Percentiles rank a stretch among this genome's conserved stretches.
Evolutionary conservation across 1,139 yeast genomes (phyloP).

Genomic region (Yamadazyma dendronema): DNA sequence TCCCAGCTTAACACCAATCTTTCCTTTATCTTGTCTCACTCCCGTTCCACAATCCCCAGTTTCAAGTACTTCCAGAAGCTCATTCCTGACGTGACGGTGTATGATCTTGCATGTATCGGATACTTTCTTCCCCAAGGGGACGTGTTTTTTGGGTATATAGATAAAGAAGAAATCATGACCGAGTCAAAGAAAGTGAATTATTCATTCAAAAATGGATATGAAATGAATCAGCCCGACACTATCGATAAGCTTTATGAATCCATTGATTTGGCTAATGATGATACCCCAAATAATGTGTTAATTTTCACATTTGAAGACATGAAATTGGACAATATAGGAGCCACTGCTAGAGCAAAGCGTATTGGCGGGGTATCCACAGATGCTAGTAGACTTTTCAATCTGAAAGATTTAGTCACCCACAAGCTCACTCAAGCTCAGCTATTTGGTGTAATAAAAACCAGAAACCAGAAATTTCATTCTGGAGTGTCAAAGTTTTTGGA

Average conservation of each 20-base stretch:
- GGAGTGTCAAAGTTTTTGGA: slow-evolving; percentile 42
- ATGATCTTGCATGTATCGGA: slow-evolving; percentile 64
- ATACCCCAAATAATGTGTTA: slow-evolving; percentile 43
- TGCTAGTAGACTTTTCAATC: slow-evolving; percentile 13
- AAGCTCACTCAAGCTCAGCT: slow-evolving; percentile 33
- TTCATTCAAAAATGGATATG: slow-evolving; percentile 47
- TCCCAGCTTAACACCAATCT: slow-evolving; percentile 40
- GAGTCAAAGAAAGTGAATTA: slow-evolving; percentile 31
- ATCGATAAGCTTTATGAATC: slow-evolving; percentile 33
- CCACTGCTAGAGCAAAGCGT: slow-evolving; percentile 18
- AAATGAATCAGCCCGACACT: slow-evolving; percentile 31
- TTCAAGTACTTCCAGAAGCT: slow-evolving; percentile 33
- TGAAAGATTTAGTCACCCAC: slow-evolving; percentile 13
- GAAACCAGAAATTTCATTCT: slow-evolving; percentile 52
- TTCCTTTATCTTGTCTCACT: slow-evolving; percentile 42
- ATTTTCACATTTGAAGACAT: slow-evolving; percentile 82
- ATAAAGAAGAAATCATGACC: slow-evolving; percentile 58
- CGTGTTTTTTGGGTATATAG: slow-evolving; percentile 65
- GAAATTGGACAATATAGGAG: slow-evolving; percentile 40
- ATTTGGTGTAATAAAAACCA: slow-evolving; percentile 55
- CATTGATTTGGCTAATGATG: slow-evolving; percentile 20
- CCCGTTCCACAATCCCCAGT: slow-evolving; percentile 43
- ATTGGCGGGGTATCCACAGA: slow-evolving; percentile 9
- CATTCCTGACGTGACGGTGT: slow-evolving; percentile 25
- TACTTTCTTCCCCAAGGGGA: slow-evolving; percentile 68